phyloP scores from a whole-genome alignment of 352 stramenopile species.

The Globisporangium parvum region DNA sequence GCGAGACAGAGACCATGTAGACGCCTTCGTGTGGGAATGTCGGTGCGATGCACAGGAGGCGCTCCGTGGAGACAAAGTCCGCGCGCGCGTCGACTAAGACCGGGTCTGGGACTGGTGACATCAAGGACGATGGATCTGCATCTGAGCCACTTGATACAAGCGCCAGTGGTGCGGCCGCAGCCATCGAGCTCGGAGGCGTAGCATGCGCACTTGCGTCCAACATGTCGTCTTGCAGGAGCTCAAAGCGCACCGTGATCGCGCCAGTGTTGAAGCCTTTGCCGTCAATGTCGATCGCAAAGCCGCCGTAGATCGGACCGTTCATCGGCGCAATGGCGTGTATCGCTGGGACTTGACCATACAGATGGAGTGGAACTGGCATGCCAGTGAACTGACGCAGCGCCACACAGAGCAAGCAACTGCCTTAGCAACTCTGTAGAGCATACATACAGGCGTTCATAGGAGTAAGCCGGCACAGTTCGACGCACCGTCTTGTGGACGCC shows the following conservation, averaged over 20 bases:
- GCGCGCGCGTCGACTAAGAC: conserved; percentile 10
- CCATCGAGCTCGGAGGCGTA: background rate
- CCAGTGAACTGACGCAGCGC: conserved; percentile 39
- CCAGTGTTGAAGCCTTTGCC: conserved; percentile 58
- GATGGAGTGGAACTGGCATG: conserved; percentile 34
- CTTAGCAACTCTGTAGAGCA: background rate
- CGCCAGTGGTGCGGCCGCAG: background rate
- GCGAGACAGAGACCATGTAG: conserved; percentile 51
- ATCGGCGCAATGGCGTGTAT: conserved; percentile 43
- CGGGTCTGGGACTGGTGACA: background rate
- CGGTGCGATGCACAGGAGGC: conserved; percentile 37
- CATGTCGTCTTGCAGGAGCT: conserved; percentile 25
- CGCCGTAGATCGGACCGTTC: conserved; percentile 75
- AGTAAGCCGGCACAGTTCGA: too few species aligned
- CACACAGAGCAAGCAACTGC: background rate
- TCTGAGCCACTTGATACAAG: background rate
- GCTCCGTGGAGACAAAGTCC: conserved; percentile 44
- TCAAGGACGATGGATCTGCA: background rate
- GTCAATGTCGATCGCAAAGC: conserved; percentile 51
- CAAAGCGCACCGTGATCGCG: conserved; percentile 54
- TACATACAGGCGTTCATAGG: background rate
- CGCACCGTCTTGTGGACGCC: conserved; percentile 44
- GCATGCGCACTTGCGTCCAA: background rate
- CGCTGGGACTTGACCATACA: conserved; percentile 40
- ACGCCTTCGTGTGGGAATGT: conserved; percentile 59